phyloP scores from a whole-genome alignment of 306 rosid genomes.

The Castanopsis chinensis region DNA sequence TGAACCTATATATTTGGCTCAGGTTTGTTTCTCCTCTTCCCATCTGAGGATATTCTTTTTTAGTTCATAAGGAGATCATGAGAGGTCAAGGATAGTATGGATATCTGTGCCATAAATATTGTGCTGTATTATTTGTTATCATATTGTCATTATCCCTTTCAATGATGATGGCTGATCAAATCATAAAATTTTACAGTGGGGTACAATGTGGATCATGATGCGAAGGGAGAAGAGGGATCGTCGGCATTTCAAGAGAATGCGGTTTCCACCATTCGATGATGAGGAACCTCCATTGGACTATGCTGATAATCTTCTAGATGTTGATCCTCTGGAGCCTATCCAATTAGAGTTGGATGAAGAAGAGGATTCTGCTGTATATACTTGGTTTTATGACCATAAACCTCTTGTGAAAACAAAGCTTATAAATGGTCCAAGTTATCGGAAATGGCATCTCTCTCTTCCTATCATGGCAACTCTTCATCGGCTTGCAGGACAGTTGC shows the following conservation, averaged over 20 bases:
- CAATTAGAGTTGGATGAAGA: constrained; percentile 96
- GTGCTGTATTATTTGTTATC: neutral
- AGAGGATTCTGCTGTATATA: constrained; percentile 94
- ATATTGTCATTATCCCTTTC: neutral
- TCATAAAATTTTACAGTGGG: constrained; percentile 64
- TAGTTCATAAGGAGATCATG: too few species aligned
- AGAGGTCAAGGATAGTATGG: neutral
- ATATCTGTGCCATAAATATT: neutral
- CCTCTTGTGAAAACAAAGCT: constrained; percentile 98
- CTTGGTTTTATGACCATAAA: constrained; percentile 98
- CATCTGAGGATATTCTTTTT: neutral
- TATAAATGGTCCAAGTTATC: constrained; percentile 95
- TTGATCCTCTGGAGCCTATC: constrained; percentile 97
- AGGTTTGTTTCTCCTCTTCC: constrained; percentile 44
- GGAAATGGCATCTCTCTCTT: constrained; percentile 99
- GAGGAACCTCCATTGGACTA: constrained; percentile 98
- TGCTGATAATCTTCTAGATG: constrained; percentile 95
- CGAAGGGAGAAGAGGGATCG: constrained; percentile 99
- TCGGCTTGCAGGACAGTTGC: constrained; percentile 95
- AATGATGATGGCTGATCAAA: constrained; percentile 3
- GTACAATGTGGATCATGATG: constrained; percentile 99
- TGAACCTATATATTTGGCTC: constrained; percentile 95
- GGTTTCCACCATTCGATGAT: constrained; percentile 99
- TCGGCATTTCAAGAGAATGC: constrained; percentile 97
- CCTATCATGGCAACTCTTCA: constrained; percentile 99